phyloP scores from a whole-genome alignment of 176 grass and related monocot genomes.

The bread wheat (Triticum aestivum) region DNA sequence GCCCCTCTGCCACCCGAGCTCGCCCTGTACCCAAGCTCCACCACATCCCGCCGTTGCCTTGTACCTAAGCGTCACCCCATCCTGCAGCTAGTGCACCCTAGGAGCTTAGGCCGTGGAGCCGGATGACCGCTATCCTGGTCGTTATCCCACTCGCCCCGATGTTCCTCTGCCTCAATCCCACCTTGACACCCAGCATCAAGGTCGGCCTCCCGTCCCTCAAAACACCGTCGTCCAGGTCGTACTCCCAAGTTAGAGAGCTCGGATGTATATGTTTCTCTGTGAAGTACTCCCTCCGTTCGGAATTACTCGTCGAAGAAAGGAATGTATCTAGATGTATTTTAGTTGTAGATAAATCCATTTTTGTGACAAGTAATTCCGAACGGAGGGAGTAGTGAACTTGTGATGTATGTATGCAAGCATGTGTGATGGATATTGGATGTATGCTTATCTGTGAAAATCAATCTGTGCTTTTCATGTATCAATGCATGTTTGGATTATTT shows the following conservation, averaged over 20 bases:
- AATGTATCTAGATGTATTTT: too few species aligned
- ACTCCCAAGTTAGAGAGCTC: not conserved
- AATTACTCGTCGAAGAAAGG: too few species aligned
- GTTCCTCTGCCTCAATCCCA: not conserved
- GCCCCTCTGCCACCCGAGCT: not conserved
- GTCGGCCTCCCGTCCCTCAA: not conserved
- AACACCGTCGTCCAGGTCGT: not conserved
- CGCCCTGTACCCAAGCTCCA: not conserved
- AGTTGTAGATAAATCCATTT: too few species aligned
- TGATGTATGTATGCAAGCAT: not conserved
- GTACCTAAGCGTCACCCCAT: not conserved
- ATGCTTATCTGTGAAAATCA: not conserved
- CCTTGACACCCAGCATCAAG: not conserved
- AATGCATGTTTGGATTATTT: not conserved
- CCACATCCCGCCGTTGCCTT: not conserved
- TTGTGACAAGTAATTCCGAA: too few species aligned
- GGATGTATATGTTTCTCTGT: not conserved
- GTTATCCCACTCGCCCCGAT: not conserved
- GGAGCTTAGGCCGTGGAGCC: not conserved
- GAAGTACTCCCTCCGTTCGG: too few species aligned
- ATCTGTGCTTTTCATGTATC: not conserved
- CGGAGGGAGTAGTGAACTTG: too few species aligned
- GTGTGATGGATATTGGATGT: not conserved
- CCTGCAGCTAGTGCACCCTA: not conserved
- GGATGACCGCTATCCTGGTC: not conserved